Evolutionary conservation across 2,329 filamentous ascomycete species (phyloP).

Genomic region (Pezicula radicicola): DNA sequence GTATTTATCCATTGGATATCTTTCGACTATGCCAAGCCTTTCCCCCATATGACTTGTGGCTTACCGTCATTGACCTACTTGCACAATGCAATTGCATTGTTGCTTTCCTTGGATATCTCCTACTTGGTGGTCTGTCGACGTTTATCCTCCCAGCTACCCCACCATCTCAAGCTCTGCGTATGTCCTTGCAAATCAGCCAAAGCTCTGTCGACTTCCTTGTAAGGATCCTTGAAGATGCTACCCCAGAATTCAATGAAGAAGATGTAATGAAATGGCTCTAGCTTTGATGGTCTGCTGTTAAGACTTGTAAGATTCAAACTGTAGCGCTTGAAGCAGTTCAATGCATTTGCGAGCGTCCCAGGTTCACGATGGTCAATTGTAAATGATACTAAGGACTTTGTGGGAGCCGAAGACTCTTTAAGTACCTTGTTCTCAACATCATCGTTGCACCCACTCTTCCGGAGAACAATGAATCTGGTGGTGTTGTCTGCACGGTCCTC

Average conservation of each 20-base stretch:
- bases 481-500: slow-evolving; percentile 74
- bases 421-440: slow-evolving; percentile 5
- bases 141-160: slow-evolving; percentile 61
- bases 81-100: too few relatives aligned
- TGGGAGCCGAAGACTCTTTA: slow-evolving; percentile 17
- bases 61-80: too few relatives aligned
- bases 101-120: too few relatives aligned
- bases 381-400: slow-evolving; percentile 79
- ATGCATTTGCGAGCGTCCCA: slow-evolving; percentile 77
- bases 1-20: too few relatives aligned
- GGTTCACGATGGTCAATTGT: slow-evolving; percentile 74
- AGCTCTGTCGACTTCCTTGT: slow-evolving; percentile 56
- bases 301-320: slow-evolving; percentile 86
- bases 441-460: slow-evolving; percentile 21
- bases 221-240: slow-evolving; percentile 47
- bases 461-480: slow-evolving; percentile 74
- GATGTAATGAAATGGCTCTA: slow-evolving; percentile 80
- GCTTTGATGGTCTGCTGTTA: slow-evolving; percentile 76
- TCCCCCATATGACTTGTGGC: too few relatives aligned
- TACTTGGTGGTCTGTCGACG: neutral
- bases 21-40: too few relatives aligned
- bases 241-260: slow-evolving; percentile 92
- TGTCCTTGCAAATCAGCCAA: slow-evolving; percentile 55
- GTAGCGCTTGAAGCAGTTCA: slow-evolving; percentile 72
- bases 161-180: slow-evolving; percentile 63